Evolutionary conservation across 257 asterid genomes (phyloP).

Genomic region (Osmanthus fragrans): DNA sequence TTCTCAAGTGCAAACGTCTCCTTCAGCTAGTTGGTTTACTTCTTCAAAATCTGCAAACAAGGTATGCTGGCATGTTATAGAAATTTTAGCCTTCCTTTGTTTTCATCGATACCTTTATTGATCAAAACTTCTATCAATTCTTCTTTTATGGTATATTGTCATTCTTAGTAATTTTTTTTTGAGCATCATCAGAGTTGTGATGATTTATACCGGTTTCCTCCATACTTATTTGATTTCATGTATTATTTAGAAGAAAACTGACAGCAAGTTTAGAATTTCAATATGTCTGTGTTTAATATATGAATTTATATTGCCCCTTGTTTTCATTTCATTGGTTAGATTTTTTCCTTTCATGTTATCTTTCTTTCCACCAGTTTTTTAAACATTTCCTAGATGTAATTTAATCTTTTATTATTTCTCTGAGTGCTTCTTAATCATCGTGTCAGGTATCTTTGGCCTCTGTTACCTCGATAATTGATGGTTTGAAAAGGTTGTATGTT

Average conservation of each 20-base stretch:
- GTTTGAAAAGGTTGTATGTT: slow-evolving; percentile 83
- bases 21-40: slow-evolving; percentile 89
- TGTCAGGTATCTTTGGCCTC: slow-evolving; percentile 69
- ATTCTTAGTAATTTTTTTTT: background rate
- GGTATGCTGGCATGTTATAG: slow-evolving; percentile 41
- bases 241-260: background rate
- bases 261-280: slow-evolving; percentile 11
- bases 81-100: slow-evolving; percentile 14
- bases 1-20: slow-evolving; percentile 59
- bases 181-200: background rate
- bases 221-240: background rate
- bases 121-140: background rate
- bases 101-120: background rate
- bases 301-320: background rate
- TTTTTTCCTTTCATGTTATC: background rate
- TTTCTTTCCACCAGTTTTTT: background rate
- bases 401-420: slow-evolving; percentile 12
- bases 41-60: slow-evolving; percentile 84
- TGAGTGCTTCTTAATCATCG: slow-evolving; percentile 12
- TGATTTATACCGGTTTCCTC: background rate
- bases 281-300: background rate
- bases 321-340: background rate
- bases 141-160: background rate
- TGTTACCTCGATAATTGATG: slow-evolving; percentile 91
- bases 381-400: background rate